Evolutionary conservation across 768 basidiomycete species (phyloP), one percentile per base, ranked within the genome.

Genomic region (Tulasnella calospora): DNA sequence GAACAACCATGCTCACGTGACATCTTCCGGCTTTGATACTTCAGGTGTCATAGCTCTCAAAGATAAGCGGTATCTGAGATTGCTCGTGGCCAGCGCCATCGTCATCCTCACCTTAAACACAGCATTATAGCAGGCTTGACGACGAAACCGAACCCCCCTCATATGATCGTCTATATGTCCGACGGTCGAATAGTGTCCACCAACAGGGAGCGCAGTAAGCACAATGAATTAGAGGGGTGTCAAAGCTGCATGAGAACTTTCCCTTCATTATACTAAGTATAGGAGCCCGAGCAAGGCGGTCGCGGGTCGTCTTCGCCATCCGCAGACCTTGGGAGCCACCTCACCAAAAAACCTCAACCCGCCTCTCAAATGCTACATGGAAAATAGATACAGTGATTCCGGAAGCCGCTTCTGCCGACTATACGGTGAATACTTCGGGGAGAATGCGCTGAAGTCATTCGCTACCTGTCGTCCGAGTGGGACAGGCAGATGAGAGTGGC

Each of bases 201-300:
- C n/a, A 6, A 3, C 33, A 13, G 36, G 38, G 33, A 72, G 71
- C 17, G 71, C 44, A 15, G 71, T 72, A 72, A 4, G 71, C 21
- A 13, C 9, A 5, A 17, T 46, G 21, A 5, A 33, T n/a, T 15
- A 23, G n/a, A n/a, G 15, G n/a, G 47, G 12, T 75, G n/a, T 47
- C 72, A 38, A 27, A 27, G 47, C 57, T n/a, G 1, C 13, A 21
- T 27, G n/a, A n/a, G 23, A n/a, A 51, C 27, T 1, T 17, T 35
- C 12, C 12, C 12, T 35, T 15, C 21, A 3, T 27, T 33, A 9
- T 1, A 12, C 21, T 44, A 27, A 40, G 30, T n/a, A n/a, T 81
- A 94, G 94, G 93, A 94, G 85, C 93, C 93, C 71, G 94, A 92
- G 40, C 92, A 93, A 90, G 92, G 87, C n/a, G 92, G 94, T 80